Conservation (phyloP, 192 early-diverging fungal genomes). For the Dissophora globulifera region DNA sequence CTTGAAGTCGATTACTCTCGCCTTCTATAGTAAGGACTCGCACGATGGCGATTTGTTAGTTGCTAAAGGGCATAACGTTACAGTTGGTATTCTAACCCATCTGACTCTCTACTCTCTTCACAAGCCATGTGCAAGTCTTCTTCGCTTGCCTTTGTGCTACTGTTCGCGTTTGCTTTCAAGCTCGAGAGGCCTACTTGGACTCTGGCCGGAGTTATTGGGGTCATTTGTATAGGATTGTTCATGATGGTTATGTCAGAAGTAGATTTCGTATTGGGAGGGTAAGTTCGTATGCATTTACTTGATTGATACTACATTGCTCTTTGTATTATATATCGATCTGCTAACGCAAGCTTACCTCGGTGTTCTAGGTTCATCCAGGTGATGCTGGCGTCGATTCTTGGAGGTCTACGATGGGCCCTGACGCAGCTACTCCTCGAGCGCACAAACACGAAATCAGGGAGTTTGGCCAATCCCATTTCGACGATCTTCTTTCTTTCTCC, state of each 20-base stretch:
- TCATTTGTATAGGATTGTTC: conserved; percentile 84
- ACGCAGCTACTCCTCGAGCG: conserved; percentile 84
- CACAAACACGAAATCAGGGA: conserved; percentile 68
- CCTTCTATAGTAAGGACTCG: conserved; percentile 79
- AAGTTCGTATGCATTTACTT: too few species aligned
- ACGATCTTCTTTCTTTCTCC: conserved; percentile 88
- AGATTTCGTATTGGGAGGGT: conserved; percentile 80
- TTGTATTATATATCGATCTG: too few species aligned
- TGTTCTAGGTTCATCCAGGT: conserved; percentile 72
- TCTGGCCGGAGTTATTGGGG: conserved; percentile 77
- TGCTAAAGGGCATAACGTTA: too few species aligned
- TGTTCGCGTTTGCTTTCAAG: conserved; percentile 92
- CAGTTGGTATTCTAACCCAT: too few species aligned
- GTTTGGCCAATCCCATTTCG: conserved; percentile 89
- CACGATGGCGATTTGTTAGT: too few species aligned
- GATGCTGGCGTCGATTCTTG: conserved; percentile 80
- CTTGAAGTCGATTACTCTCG: conserved; percentile 87
- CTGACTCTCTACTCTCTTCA: background rate
- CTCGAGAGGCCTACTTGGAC: conserved; percentile 81
- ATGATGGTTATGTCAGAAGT: conserved; percentile 91
- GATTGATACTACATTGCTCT: too few species aligned
- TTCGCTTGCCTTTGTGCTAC: conserved; percentile 76
- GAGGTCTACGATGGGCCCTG: conserved; percentile 90
- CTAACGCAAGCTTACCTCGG: too few species aligned
- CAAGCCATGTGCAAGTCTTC: conserved; percentile 86